Evolutionary conservation across 805 yeast genomes (phyloP).

Genomic region (Candida mattraensis): DNA sequence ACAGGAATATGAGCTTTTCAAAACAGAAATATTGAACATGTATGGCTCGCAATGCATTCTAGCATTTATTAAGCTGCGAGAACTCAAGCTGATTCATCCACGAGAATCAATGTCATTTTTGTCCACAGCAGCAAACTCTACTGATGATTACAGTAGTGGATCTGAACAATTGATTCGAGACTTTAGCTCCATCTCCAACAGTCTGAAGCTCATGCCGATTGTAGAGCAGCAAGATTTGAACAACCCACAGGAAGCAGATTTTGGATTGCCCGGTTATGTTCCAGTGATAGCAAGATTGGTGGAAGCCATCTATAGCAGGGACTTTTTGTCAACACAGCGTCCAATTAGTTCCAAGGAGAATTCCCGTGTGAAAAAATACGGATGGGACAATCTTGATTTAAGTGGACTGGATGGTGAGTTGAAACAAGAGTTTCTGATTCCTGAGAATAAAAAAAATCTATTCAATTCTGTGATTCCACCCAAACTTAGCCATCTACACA

Average conservation of each 20-base stretch:
- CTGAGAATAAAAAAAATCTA: constrained; percentile 29
- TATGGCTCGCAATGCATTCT: constrained; percentile 61
- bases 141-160: constrained; percentile 12
- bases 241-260: constrained; percentile 49
- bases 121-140: constrained; percentile 12
- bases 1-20: constrained; percentile 56
- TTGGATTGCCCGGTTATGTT: constrained; percentile 77
- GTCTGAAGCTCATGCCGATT: constrained; percentile 50
- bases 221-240: constrained; percentile 33
- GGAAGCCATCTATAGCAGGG: constrained; percentile 64
- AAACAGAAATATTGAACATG: constrained; percentile 54
- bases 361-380: constrained; percentile 36
- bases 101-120: constrained; percentile 27
- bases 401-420: constrained; percentile 42
- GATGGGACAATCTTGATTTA: constrained; percentile 42
- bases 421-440: constrained; percentile 30
- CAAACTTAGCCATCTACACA: constrained; percentile 18
- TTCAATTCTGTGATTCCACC: constrained; percentile 29
- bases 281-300: constrained; percentile 73
- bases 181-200: constrained; percentile 34
- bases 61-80: constrained; percentile 48
- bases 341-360: constrained; percentile 3
- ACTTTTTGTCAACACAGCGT: constrained; percentile 41
- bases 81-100: constrained; percentile 47
- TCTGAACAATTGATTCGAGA: constrained; percentile 34